Conservation (phyloP, 2,329 filamentous ascomycete species). For the Trichoderma oligosporum region DNA sequence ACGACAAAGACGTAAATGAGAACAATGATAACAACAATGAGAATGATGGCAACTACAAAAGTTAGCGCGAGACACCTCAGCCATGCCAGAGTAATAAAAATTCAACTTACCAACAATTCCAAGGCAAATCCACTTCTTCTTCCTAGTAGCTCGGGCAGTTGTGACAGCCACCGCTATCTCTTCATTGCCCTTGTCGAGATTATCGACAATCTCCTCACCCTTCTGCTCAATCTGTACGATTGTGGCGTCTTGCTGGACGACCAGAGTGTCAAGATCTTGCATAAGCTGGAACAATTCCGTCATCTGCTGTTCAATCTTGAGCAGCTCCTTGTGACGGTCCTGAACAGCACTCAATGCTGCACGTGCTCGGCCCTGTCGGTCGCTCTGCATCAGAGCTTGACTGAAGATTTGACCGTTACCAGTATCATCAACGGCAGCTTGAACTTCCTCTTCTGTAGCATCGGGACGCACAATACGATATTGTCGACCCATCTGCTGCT, state of each 20-base stretch:
- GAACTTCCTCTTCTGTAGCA: slow-evolving; percentile 72
- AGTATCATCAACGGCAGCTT: slow-evolving; percentile 69
- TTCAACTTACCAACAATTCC: slow-evolving; percentile 59
- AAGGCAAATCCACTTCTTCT: slow-evolving; percentile 97
- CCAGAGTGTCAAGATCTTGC: slow-evolving; percentile 80
- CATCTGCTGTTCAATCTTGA: slow-evolving; percentile 90
- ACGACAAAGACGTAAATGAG: slow-evolving; percentile 47
- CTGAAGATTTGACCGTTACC: slow-evolving; percentile 77
- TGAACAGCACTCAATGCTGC: slow-evolving; percentile 75
- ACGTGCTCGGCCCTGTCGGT: slow-evolving; percentile 75
- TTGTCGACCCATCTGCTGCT: slow-evolving; percentile 82
- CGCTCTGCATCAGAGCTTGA: slow-evolving; percentile 77
- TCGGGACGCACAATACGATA: slow-evolving; percentile 86
- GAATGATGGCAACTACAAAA: slow-evolving; percentile 47
- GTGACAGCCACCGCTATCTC: slow-evolving; percentile 78
- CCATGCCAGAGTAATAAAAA: not conserved
- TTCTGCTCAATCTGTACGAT: slow-evolving; percentile 81
- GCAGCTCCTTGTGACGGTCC: slow-evolving; percentile 78
- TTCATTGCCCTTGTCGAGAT: slow-evolving; percentile 79
- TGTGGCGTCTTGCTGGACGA: slow-evolving; percentile 79
- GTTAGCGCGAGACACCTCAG: slow-evolving; percentile 26
- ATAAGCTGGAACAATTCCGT: slow-evolving; percentile 83
- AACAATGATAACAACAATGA: slow-evolving; percentile 50
- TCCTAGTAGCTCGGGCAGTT: slow-evolving; percentile 74
- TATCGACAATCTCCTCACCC: slow-evolving; percentile 77